Evolutionary conservation across 306 rosid genomes (phyloP).

Genomic region (Castanea sativa): DNA sequence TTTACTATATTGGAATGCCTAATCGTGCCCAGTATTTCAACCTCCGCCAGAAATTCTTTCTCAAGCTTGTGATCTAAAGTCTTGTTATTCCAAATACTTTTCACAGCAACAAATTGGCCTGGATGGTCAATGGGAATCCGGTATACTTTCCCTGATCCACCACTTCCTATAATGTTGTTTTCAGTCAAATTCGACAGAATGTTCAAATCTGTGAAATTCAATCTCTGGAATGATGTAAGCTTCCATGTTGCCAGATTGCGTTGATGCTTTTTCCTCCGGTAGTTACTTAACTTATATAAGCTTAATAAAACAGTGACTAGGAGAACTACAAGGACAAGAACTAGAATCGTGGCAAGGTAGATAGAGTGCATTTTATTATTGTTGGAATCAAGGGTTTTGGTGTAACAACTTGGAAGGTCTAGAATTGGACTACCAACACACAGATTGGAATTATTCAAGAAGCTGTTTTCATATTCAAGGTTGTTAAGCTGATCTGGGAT

Average conservation of each 20-base stretch:
- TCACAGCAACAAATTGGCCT: slow-evolving; percentile 66
- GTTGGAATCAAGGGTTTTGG: slow-evolving; percentile 22
- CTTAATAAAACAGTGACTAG: slow-evolving; percentile 29
- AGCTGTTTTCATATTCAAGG: slow-evolving; percentile 59
- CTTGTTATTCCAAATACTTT: slow-evolving; percentile 52
- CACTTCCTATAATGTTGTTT: slow-evolving; percentile 71
- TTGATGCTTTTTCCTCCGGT: slow-evolving; percentile 28
- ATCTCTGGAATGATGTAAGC: slow-evolving; percentile 75
- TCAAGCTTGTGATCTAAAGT: slow-evolving; percentile 49
- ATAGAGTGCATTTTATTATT: slow-evolving; percentile 30
- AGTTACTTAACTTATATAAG: slow-evolving; percentile 24
- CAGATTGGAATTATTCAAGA: slow-evolving; percentile 63
- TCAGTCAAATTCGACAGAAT: slow-evolving; percentile 59
- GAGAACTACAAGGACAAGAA: slow-evolving; percentile 18
- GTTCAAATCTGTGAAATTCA: slow-evolving; percentile 51
- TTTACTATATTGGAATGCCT: slow-evolving; percentile 85
- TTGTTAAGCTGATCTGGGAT: slow-evolving; percentile 64
- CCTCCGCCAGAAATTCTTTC: slow-evolving; percentile 73
- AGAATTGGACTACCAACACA: slow-evolving; percentile 40
- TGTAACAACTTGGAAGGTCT: slow-evolving; percentile 45
- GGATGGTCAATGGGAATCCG: slow-evolving; percentile 44
- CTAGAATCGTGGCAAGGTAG: slow-evolving; percentile 42
- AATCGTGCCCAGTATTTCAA: slow-evolving; percentile 62
- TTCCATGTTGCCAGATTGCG: slow-evolving; percentile 58
- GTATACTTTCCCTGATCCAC: slow-evolving; percentile 88